These are phyloP conservation scores for Aeschynomene evenia DNA, from an alignment of 306 rosid genomes.

Conservation along the genomic window DNA sequence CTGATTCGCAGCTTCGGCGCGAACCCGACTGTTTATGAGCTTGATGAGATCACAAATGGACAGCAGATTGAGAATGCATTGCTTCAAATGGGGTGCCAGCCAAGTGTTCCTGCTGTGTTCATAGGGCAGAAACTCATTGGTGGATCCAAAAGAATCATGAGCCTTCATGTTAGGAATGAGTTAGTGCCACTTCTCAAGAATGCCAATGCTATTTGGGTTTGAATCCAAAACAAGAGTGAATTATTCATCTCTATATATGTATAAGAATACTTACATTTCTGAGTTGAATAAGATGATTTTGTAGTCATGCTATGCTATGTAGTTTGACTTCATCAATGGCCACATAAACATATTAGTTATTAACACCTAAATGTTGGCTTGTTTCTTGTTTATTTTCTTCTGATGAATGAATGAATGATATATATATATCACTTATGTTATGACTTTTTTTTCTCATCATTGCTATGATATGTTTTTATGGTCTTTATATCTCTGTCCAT, in stretches of 20 bases:
- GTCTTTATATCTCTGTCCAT: not conserved
- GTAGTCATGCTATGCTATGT: not conserved
- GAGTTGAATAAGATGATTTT: conserved; percentile 25
- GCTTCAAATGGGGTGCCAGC: conserved; percentile 59
- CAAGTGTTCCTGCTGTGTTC: conserved; percentile 72
- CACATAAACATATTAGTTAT: not conserved
- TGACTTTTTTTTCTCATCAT: not conserved
- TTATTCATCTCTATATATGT: not conserved
- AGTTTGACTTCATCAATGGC: not conserved
- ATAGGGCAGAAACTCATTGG: conserved; percentile 66
- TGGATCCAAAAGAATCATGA: conserved; percentile 59
- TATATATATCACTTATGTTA: not conserved
- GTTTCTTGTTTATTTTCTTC: not conserved
- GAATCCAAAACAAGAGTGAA: not conserved
- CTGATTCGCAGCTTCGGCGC: conserved; percentile 67
- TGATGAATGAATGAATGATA: not conserved
- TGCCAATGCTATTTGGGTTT: conserved; percentile 75
- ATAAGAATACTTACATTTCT: not conserved
- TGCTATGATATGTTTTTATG: not conserved
- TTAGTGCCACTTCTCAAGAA: conserved; percentile 54
- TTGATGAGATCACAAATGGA: conserved; percentile 64
- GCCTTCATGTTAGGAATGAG: conserved; percentile 61
- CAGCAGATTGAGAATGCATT: conserved; percentile 58
- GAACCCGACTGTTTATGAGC: conserved; percentile 65
- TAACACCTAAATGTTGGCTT: not conserved